Conservation (phyloP, 169 alveolate species). For the Eimeria praecox region DNA sequence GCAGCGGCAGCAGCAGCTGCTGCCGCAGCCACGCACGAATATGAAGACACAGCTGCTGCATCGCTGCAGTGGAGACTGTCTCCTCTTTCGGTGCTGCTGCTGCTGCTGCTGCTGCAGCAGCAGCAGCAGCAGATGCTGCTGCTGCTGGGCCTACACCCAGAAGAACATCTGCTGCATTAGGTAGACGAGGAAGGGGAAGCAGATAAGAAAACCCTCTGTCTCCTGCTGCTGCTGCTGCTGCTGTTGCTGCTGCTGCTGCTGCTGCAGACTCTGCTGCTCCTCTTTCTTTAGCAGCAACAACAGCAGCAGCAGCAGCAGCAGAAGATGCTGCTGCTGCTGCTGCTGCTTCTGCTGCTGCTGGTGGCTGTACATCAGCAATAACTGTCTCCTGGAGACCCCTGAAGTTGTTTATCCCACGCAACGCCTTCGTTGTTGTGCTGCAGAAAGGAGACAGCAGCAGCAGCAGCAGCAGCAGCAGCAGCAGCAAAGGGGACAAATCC, state of each 20-base stretch:
- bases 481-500: too few relatives aligned
- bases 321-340: constrained; percentile 7
- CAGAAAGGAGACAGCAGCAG: constrained; percentile 10
- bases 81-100: constrained; percentile 23
- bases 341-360: constrained; percentile 38
- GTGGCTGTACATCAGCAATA: constrained; percentile 26
- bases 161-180: constrained; percentile 27
- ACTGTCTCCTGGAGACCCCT: constrained; percentile 15
- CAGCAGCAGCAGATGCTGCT: constrained; percentile 34
- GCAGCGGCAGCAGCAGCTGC: constrained; percentile 67
- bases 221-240: constrained; percentile 30
- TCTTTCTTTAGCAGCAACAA: constrained; percentile 23
- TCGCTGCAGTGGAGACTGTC: not conserved
- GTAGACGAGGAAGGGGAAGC: not conserved
- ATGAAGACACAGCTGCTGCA: constrained; percentile 21
- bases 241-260: constrained; percentile 6
- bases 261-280: constrained; percentile 35
- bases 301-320: not conserved
- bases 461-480: too few relatives aligned
- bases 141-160: constrained; percentile 6
- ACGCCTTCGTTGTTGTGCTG: not conserved
- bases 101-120: constrained; percentile 46
- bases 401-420: not conserved
- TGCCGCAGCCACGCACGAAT: constrained; percentile 43
- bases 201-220: not conserved